Conservation (phyloP, 2,329 filamentous ascomycete species). For the Beauveria varroae region DNA sequence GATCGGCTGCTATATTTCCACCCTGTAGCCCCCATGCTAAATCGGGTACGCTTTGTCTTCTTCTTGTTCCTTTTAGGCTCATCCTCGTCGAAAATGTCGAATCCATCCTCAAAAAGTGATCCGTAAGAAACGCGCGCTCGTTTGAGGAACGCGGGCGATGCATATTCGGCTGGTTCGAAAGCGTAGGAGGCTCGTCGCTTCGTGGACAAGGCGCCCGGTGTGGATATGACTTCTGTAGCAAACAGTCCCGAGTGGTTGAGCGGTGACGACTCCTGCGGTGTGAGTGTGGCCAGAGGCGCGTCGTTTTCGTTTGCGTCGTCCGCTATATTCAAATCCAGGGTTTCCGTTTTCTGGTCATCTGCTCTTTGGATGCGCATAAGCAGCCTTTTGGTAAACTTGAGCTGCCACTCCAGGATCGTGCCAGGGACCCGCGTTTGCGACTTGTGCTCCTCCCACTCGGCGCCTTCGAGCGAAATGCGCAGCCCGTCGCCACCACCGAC, state of each 20-base stretch:
- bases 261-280: slow-evolving; percentile 15
- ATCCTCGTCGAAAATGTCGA: slow-evolving; percentile 66
- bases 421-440: slow-evolving; percentile 40
- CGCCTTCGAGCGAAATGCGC: slow-evolving; percentile 60
- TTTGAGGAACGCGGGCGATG: slow-evolving; percentile 75
- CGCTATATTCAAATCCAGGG: slow-evolving; percentile 37
- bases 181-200: slow-evolving; percentile 28
- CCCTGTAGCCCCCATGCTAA: slow-evolving; percentile 55
- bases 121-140: slow-evolving; percentile 62
- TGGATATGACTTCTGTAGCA: slow-evolving; percentile 13
- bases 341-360: slow-evolving; percentile 38
- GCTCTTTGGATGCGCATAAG: slow-evolving; percentile 33
- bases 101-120: slow-evolving; percentile 53
- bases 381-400: slow-evolving; percentile 46
- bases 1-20: slow-evolving; percentile 72
- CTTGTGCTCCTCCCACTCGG: slow-evolving; percentile 52
- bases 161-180: slow-evolving; percentile 48
- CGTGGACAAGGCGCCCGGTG: slow-evolving; percentile 17
- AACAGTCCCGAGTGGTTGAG: slow-evolving; percentile 6
- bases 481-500: slow-evolving; percentile 76
- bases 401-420: slow-evolving; percentile 49
- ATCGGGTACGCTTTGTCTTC: slow-evolving; percentile 59
- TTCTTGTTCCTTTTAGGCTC: slow-evolving; percentile 51
- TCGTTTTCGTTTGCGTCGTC: slow-evolving; percentile 26
- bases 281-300: slow-evolving; percentile 8